Base-by-base conservation (phyloP, 2,329 filamentous ascomycete genomes). In the Neonectria magnoliae region DNA sequence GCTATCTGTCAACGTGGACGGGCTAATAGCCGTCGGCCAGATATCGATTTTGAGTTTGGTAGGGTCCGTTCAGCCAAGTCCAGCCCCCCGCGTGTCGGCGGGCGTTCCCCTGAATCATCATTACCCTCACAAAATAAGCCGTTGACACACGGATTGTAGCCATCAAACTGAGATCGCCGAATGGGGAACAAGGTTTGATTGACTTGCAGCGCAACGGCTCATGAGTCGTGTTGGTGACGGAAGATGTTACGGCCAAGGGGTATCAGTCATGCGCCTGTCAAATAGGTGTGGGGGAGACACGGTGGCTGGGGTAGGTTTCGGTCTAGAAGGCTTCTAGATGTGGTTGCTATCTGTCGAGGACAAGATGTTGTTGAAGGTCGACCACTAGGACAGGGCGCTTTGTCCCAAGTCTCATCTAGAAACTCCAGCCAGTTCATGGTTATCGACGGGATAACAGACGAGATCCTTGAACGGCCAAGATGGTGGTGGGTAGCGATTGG, bases 241-340 rank as follows among this genome's bases (percentile, higher is more conserved):
- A 57, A 33, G 22, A 48, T 47, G 53, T 18, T 47, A 41, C 45
- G 53, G n/a, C 27, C 53, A 13, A 47, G 53, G 38, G 22, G 20
- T 33, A 13, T 45, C 44, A 42, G 47, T 41, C 57, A 41, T 41
- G 47, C 27, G 29, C 27, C 27, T 27, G 33, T n/a, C 22, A 31
- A 33, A 38, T 14, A 14, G 52, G 25, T 36, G 53, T 38, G 50
- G 48, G 52, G 52, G 36, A 52, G 51, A 36, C 29, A 38, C n/a
- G 45, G 36, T 42, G 56, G 52, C 56, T 56, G 31, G 52, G 45
- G 57, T 44, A 42, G 59, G 47, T 58, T 55, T 20, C 44, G 54
- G 48, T 53, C 65, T 67, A 67, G 65, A 67, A 67, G 61, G 56
- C 63, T 67, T 67, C 63, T 27, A 67, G 59, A 67, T 57, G 42